A percentile compares a stretch with the other conserved stretches of the same genome.
phyloP scores from a whole-genome alignment of 2,329 filamentous ascomycete species.

The Fusarium verticillioides region DNA sequence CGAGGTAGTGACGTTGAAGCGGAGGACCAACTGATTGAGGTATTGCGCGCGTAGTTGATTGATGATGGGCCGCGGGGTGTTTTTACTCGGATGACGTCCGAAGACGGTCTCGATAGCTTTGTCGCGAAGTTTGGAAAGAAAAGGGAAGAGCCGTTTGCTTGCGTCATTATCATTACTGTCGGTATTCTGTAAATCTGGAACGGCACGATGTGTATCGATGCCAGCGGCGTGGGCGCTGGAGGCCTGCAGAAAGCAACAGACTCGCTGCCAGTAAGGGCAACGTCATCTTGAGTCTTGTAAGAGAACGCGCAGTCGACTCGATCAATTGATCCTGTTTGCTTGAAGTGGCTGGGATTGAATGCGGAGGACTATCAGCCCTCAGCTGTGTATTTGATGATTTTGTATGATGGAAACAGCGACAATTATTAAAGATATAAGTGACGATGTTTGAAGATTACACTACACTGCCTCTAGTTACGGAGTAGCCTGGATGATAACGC shows the following conservation, averaged over 20 bases:
- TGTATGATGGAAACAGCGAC: constrained; percentile 34
- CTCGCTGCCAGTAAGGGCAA: constrained; percentile 43
- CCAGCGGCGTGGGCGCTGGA: constrained; percentile 46
- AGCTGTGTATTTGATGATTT: constrained; percentile 6
- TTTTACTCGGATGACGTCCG: constrained; percentile 54
- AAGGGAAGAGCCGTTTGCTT: constrained; percentile 54
- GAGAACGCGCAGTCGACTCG: constrained; percentile 5
- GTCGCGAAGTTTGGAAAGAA: constrained; percentile 63
- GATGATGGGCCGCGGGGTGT: constrained; percentile 39
- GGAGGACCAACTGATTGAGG: constrained; percentile 84
- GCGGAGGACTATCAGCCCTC: neutral
- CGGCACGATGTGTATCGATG: constrained; percentile 42
- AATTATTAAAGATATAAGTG: constrained; percentile 16
- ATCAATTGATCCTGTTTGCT: constrained; percentile 3
- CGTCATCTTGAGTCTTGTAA: constrained; percentile 31
- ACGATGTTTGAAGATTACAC: constrained; percentile 12
- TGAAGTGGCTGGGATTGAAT: neutral
- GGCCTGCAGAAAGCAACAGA: constrained; percentile 42
- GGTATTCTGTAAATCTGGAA: constrained; percentile 28
- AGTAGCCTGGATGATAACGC: neutral
- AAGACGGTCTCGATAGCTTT: constrained; percentile 62
- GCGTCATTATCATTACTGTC: constrained; percentile 6
- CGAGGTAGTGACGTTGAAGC: constrained; percentile 80
- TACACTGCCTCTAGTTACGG: neutral
- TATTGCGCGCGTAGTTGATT: constrained; percentile 64